A percentile compares a stretch with the other conserved stretches of the same genome.
These are phyloP conservation scores for Kwoniella dendrophila DNA, from an alignment of 768 basidiomycete genomes.

Conservation along the genomic window DNA sequence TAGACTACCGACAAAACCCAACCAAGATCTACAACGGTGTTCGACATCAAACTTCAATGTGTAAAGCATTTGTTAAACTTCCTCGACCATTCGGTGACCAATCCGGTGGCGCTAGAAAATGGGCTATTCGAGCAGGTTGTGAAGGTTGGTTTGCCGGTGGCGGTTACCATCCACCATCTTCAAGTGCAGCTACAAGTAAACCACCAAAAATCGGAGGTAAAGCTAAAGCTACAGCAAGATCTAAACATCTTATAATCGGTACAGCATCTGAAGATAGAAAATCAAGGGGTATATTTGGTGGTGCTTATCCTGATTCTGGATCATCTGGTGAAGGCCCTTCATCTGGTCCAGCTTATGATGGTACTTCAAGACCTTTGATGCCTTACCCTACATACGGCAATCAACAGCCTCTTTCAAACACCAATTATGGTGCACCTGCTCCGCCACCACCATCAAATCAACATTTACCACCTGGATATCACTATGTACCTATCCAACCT, in stretches of 20 bases:
- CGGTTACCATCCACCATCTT: slow-evolving; percentile 43
- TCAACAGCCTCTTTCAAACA: slow-evolving; percentile 4
- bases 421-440: slow-evolving; percentile 11
- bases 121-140: slow-evolving; percentile 54
- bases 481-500: slow-evolving; percentile 40
- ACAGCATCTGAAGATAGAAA: slow-evolving; percentile 29
- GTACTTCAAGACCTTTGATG: slow-evolving; percentile 29
- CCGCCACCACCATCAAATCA: slow-evolving; percentile 20
- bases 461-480: slow-evolving; percentile 40
- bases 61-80: slow-evolving; percentile 54
- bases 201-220: slow-evolving; percentile 30
- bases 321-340: slow-evolving; percentile 38
- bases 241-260: slow-evolving; percentile 48
- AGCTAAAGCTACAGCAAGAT: slow-evolving; percentile 41
- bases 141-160: slow-evolving; percentile 50
- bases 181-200: not conserved
- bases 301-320: slow-evolving; percentile 10
- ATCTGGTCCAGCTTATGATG: slow-evolving; percentile 45
- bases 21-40: slow-evolving; percentile 56
- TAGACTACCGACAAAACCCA: slow-evolving; percentile 54
- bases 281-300: slow-evolving; percentile 5
- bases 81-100: slow-evolving; percentile 54
- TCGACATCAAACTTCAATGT: slow-evolving; percentile 53
- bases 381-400: slow-evolving; percentile 13
- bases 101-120: slow-evolving; percentile 51